These are phyloP conservation scores for Diaporthe sp. DNA, from an alignment of 2,329 filamentous ascomycete genomes.

Conservation along the genomic window DNA sequence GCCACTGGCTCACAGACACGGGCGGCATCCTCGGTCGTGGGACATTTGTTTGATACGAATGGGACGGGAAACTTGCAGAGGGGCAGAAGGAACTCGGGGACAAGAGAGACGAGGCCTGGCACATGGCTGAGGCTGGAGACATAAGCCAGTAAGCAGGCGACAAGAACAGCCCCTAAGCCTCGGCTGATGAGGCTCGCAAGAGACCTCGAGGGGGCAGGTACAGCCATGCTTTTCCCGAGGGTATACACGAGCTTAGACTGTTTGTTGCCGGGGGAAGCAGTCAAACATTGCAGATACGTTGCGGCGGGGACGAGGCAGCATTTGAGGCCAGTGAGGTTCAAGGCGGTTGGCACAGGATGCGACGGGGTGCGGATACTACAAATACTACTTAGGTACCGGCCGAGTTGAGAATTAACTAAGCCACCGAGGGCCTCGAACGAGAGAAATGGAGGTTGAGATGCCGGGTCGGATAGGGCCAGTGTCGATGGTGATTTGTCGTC, in stretches of 20 bases:
- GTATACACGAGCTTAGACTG: too few relatives aligned
- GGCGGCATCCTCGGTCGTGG: neutral
- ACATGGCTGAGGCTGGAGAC: slow-evolving; percentile 19
- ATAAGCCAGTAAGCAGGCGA: neutral
- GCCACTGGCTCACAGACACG: slow-evolving; percentile 50
- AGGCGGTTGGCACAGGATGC: neutral
- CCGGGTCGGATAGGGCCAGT: neutral
- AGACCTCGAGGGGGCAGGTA: neutral
- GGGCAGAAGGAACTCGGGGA: slow-evolving; percentile 43
- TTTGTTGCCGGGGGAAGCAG: neutral
- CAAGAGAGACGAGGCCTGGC: slow-evolving; percentile 42
- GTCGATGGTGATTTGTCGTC: neutral
- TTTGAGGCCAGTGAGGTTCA: neutral
- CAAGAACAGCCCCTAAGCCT: slow-evolving; percentile 25
- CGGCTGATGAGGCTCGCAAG: neutral
- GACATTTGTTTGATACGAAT: neutral
- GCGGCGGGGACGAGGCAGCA: neutral
- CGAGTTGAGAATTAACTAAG: neutral
- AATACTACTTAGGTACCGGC: neutral
- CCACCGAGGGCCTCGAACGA: neutral
- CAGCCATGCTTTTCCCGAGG: neutral
- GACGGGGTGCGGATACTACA: neutral
- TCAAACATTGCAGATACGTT: too few relatives aligned
- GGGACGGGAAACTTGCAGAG: slow-evolving; percentile 43
- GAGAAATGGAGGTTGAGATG: neutral